Evolutionary conservation across 2,329 filamentous ascomycete species (phyloP), one percentile per base, ranked within the genome.

Genomic region (Ceratocystis lukuohia): DNA sequence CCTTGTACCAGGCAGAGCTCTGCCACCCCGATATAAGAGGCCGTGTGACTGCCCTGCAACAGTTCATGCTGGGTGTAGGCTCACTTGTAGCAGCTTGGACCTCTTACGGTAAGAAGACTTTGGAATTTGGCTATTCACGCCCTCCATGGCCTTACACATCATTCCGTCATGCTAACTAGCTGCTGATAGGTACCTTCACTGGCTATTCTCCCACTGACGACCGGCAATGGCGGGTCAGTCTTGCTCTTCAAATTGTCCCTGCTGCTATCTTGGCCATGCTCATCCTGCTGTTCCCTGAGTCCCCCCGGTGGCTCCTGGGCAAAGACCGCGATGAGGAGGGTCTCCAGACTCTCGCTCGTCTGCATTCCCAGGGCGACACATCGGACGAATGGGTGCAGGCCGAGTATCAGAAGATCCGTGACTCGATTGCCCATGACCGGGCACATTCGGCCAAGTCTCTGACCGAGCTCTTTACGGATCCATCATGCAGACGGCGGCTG

Each of bases 21-120:
- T 85, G 87, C 2, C 89, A 93, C 73, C 89, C 89, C 1, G 82
- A 81, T 67, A 93, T 93, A 71, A 83, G 89, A 73, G 89, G 89
- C 12, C 79, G 85, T 69, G 82, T 94, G 41, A 91, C 88, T 0
- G 82, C 84, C 37, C 78, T 93, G 2, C 89, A 92, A 74, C 89
- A 92, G 71, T 91, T 92, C 72, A 92, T 92, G 88, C 74, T 93
- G 64, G 89, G 88, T 0, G 82, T 93, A 33, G 89, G 89, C 66
- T 78, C 88, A 17, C 80, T 94, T 1, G 76, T 85, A 17, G 89
- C 89, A 0, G 80, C 84, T 0, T 91, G 88, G 88, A 84, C 88
- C 61, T 85, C 84, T 0, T 93, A 86, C 69, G 89, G 85, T 57
- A 77, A 76, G 17, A 25, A 15, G 5, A 22, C 10, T 25, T 77